phyloP scores from a whole-genome alignment of 176 grass and related monocot genomes.

The Carex parvula region DNA sequence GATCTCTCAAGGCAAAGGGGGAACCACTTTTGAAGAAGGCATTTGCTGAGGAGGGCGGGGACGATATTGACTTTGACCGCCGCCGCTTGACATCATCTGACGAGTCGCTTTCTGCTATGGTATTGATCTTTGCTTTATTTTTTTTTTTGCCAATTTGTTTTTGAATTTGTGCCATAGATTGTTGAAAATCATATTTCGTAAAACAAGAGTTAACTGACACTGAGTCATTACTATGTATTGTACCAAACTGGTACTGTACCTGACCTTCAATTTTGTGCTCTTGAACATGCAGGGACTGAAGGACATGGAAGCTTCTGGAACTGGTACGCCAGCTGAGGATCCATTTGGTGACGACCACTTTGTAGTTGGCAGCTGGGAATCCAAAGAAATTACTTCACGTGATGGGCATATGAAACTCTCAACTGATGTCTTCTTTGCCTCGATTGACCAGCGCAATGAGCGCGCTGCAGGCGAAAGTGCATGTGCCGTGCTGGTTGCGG shows the following conservation, averaged over 20 bases:
- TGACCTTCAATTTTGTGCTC: background rate
- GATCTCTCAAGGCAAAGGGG: conserved; percentile 58
- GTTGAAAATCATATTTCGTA: background rate
- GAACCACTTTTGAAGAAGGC: conserved; percentile 90
- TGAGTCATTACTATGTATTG: background rate
- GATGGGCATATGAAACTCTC: conserved; percentile 76
- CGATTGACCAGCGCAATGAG: conserved; percentile 92
- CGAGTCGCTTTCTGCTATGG: conserved; percentile 46
- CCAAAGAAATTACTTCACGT: conserved; percentile 62
- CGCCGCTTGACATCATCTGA: conserved; percentile 68
- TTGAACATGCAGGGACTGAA: conserved; percentile 48
- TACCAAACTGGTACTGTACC: background rate
- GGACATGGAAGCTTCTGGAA: conserved; percentile 39
- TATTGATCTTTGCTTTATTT: conserved; percentile 32
- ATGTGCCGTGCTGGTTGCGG: conserved; percentile 81
- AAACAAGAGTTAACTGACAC: background rate
- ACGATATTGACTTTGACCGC: conserved; percentile 93
- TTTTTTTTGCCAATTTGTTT: conserved; percentile 17
- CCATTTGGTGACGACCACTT: conserved; percentile 86
- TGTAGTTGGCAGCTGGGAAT: conserved; percentile 81
- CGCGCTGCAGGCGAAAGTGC: conserved; percentile 87
- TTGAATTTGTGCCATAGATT: background rate
- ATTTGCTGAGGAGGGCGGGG: conserved; percentile 86
- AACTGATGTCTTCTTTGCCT: conserved; percentile 81
- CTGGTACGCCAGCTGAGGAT: conserved; percentile 46